Conservation (phyloP, 345 rosid genomes). For the Salix suchowensis region DNA sequence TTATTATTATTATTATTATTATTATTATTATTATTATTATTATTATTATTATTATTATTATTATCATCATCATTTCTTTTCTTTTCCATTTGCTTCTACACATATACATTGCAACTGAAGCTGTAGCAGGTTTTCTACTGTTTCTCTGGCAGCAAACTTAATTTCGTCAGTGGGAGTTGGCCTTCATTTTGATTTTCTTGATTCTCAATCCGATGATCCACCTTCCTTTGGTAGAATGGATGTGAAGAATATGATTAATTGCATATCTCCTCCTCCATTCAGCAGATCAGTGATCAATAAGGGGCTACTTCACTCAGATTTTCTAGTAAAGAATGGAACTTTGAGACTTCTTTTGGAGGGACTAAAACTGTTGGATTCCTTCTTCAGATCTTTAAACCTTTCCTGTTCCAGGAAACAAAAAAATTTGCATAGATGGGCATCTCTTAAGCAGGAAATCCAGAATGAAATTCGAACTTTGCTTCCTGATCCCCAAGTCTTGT, state of each 20-base stretch:
- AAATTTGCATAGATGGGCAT: constrained; percentile 35
- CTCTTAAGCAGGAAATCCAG: constrained; percentile 55
- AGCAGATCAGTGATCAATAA: constrained; percentile 65
- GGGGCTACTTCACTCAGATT: constrained; percentile 82
- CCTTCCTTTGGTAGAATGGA: constrained; percentile 39
- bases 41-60: too few relatives aligned
- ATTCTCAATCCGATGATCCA: constrained; percentile 33
- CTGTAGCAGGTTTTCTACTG: constrained; percentile 71
- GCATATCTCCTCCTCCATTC: constrained; percentile 70
- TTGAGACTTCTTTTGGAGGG: constrained; percentile 74
- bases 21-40: too few relatives aligned
- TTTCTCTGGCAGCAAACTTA: constrained; percentile 79
- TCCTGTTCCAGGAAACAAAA: constrained; percentile 26
- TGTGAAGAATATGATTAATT: constrained; percentile 56
- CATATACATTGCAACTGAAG: constrained; percentile 34
- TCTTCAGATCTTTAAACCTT: constrained; percentile 39
- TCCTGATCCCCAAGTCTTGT: constrained; percentile 78
- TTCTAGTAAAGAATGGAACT: constrained; percentile 79
- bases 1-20: too few relatives aligned
- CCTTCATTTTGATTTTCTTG: constrained; percentile 53
- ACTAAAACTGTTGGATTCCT: constrained; percentile 63
- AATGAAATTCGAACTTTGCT: constrained; percentile 60
- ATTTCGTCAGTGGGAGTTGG: constrained; percentile 51
- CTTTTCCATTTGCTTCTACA: constrained; percentile 10
- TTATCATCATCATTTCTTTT: not conserved